Base-by-base conservation (phyloP, 768 basidiomycete genomes). In the Tylopilus balloui region DNA sequence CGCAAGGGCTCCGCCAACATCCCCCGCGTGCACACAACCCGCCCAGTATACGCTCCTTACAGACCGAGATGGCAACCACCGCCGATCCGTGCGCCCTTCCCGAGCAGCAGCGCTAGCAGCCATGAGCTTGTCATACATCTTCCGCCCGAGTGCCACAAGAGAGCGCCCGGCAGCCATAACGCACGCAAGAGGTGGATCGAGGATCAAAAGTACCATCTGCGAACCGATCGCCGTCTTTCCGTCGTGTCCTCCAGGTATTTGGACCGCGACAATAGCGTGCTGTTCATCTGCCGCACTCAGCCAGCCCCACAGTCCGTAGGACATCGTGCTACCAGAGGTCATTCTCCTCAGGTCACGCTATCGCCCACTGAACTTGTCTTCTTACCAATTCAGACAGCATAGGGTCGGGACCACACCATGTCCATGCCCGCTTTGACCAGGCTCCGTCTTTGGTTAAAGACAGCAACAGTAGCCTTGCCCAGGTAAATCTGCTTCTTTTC, bases 1-100 rank as follows among this genome's bases (percentile, higher is more conserved):
- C 65, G 68, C 34, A 73, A 72, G 47, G 70, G 72, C 0, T 57
- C 45, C 7, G 37, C 60, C 0, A 19, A 31, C 14, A 46, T 73
- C 3, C 72, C 71, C 4, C 55, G 47, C 14, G 63, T 73, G 20
- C 52, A 55, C 21, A 17, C 40, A 5, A 34, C 47, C 20, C 40
- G 25, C 12, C 24, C 24, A 25, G 4, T 25, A 25, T 8, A 25
- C 8, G 32, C 32, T 32, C 41, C 48, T 14, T 32, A 43, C 29
- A 52, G 35, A 42, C 25, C n/a, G 12, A 51, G 42, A 42, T 11
- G 42, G 35, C 44, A 48, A 1, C 29, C 53, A 17, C 32, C 32
- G 3, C 32, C 31, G 6, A 32, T 4, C 31, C 31, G 14, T 7
- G 15, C 31, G 14, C 15, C 31, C 31, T 32, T 32, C 31, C n/a